Base-by-base conservation (phyloP, 768 basidiomycete genomes). In the Termitomyces titanicus region DNA sequence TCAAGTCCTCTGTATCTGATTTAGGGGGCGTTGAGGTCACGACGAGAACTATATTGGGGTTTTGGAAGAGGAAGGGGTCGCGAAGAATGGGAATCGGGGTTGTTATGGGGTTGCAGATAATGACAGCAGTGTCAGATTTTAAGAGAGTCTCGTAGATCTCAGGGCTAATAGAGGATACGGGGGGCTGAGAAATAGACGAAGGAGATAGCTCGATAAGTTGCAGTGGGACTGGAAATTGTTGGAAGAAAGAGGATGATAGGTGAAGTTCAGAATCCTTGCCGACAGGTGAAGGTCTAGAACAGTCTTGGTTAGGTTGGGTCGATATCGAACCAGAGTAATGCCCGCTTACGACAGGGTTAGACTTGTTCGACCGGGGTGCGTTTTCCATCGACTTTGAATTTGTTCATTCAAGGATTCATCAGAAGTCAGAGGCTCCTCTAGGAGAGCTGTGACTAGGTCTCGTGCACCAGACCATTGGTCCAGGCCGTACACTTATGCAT, bases 401-500 rank as follows among this genome's bases (percentile, higher is more conserved):
- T 64, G 62, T 31, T 72, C 68, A 47, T 72, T 76, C 55, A 79
- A 74, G 4, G 67, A 62, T 24, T 72, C 56, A 58, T 82, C 79
- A n/a, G 82, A 80, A 2, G 76, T 73, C 59, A 92, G 79, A 13
- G 89, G 89, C 51, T 91, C 84, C 42, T 85, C 80, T 15, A 92
- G 72, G 34, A 92, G 74, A 7, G 88, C 87, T 5, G 83, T 83
- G 18, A 92, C 80, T 4, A 92, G 69, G 29, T 86, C 82, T 35
- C 72, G 71, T 7, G 82, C 74, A 35, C 74, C 75, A 18, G 85
- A 77, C 66, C 73, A 77, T 61, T 80, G 68, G 65, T 85, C 82
- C 48, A 79, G 61, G 12, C 82, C 79, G 63, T 76, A 81, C 12
- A 91, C 89, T n/a, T 89, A 55, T 6, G 47, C n/a, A 24, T 12